phyloP scores from a whole-genome alignment of 169 alveolate genomes.

The Theileria annulata region DNA sequence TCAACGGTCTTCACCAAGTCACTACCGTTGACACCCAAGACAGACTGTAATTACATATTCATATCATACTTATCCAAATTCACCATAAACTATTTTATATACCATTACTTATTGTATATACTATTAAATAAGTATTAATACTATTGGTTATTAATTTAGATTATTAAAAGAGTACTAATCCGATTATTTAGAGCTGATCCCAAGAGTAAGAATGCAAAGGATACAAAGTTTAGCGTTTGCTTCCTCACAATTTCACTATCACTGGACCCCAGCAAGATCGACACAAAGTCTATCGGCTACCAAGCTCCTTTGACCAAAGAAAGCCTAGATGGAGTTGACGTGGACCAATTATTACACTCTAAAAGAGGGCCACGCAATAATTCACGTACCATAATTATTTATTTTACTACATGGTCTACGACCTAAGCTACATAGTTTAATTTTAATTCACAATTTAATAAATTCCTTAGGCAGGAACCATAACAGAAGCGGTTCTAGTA shows the following conservation, averaged over 20 bases:
- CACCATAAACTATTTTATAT: too few species aligned
- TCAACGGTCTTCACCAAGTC: conserved; percentile 84
- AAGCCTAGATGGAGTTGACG: conserved; percentile 49
- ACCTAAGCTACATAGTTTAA: too few species aligned
- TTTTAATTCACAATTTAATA: neutral
- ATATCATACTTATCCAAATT: conserved; percentile 4
- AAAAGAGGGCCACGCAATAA: conserved; percentile 10
- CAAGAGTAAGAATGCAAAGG: conserved; percentile 45
- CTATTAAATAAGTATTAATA: neutral
- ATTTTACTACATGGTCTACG: too few species aligned
- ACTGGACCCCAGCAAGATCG: conserved; percentile 53
- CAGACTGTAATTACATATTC: conserved; percentile 49
- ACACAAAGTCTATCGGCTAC: conserved; percentile 51
- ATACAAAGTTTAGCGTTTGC: conserved; percentile 48
- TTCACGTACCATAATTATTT: neutral
- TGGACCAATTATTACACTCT: conserved; percentile 44
- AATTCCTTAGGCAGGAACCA: neutral
- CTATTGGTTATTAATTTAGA: too few species aligned
- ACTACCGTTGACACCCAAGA: conserved; percentile 71
- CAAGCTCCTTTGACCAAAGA: conserved; percentile 60
- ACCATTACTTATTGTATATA: neutral
- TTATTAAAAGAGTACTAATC: too few species aligned
- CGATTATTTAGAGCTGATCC: conserved; percentile 12
- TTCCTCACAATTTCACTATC: conserved; percentile 49
- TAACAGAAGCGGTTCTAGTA: neutral